Evolutionary conservation across 495 filamentous ascomycete species (phyloP).

Genomic region (Tuber magnatum): DNA sequence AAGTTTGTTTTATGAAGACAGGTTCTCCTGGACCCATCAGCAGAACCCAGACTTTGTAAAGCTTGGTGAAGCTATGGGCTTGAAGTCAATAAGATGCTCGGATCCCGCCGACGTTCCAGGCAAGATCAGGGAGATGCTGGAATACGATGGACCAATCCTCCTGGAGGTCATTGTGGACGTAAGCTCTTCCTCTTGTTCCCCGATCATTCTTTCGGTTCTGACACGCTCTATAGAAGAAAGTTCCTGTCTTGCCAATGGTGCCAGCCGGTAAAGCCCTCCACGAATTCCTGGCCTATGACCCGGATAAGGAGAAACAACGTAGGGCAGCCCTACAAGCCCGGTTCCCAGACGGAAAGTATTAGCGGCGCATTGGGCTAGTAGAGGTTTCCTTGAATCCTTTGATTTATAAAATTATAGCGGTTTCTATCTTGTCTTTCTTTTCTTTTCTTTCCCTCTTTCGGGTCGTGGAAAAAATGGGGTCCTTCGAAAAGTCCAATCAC

Average conservation of each 20-base stretch:
- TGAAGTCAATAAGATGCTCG: conserved; percentile 58
- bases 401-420: not conserved
- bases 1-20: conserved; percentile 83
- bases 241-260: conserved; percentile 97
- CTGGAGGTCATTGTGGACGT: conserved; percentile 59
- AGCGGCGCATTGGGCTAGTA: not conserved
- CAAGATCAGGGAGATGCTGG: conserved; percentile 80
- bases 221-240: conserved; percentile 59
- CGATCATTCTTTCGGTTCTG: conserved; percentile 53
- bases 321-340: conserved; percentile 32
- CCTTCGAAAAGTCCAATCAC: not conserved
- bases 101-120: conserved; percentile 65
- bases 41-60: conserved; percentile 83
- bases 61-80: conserved; percentile 73
- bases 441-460: not conserved
- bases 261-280: conserved; percentile 77
- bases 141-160: conserved; percentile 69
- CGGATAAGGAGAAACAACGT: conserved; percentile 36
- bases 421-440: conserved; percentile 12
- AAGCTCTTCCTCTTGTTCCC: conserved; percentile 92
- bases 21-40: conserved; percentile 87
- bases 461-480: not conserved
- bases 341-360: conserved; percentile 37
- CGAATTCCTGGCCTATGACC: conserved; percentile 86
- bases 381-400: not conserved